Conservation (phyloP, 2,329 filamentous ascomycete genomes). For the Claviceps capensis region DNA sequence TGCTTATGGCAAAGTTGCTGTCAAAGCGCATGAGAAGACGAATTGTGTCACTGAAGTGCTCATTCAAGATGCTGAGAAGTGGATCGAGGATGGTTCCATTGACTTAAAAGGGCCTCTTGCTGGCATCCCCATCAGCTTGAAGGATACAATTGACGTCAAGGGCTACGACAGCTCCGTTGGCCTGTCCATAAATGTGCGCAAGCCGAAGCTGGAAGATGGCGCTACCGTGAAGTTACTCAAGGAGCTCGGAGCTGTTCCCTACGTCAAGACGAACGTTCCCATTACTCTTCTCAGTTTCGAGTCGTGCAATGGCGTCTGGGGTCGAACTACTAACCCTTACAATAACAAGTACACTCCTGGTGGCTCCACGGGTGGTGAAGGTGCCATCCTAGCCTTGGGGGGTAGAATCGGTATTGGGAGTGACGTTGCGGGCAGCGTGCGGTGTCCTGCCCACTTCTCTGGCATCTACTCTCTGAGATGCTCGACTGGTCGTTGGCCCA, state of each 20-base stretch:
- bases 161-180: constrained; percentile 77
- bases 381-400: constrained; percentile 66
- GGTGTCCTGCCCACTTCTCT: constrained; percentile 76
- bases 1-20: constrained; percentile 74
- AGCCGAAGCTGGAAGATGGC: constrained; percentile 55
- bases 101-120: constrained; percentile 74
- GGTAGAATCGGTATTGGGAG: constrained; percentile 82
- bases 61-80: constrained; percentile 62
- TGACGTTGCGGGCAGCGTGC: constrained; percentile 81
- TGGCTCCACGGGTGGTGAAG: constrained; percentile 78
- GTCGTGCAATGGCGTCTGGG: constrained; percentile 68
- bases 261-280: constrained; percentile 84
- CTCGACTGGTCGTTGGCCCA: constrained; percentile 83
- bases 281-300: constrained; percentile 81
- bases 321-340: constrained; percentile 69
- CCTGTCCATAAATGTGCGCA: constrained; percentile 59
- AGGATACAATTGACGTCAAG: constrained; percentile 65
- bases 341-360: constrained; percentile 75
- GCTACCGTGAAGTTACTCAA: constrained; percentile 64
- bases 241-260: constrained; percentile 77
- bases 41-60: constrained; percentile 86
- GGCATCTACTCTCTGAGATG: constrained; percentile 80
- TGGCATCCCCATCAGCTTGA: constrained; percentile 75
- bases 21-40: constrained; percentile 72
- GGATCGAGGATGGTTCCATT: constrained; percentile 42